Evolutionary conservation across 2,329 filamentous ascomycete species (phyloP).

Genomic region (Macrophomina pseudophaseolina): DNA sequence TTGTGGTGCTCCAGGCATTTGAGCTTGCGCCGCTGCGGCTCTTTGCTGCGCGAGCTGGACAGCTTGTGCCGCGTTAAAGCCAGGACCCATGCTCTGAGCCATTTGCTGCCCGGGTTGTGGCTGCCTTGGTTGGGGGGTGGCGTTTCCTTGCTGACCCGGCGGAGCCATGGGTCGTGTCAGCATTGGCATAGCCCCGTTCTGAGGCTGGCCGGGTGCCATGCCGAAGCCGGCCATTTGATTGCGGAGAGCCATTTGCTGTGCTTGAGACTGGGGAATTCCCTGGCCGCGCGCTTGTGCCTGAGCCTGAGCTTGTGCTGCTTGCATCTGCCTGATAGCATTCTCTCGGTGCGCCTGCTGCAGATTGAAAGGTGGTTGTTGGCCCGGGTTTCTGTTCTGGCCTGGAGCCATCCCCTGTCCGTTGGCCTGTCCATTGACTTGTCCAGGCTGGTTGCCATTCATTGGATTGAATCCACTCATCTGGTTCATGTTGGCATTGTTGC

Average conservation of each 20-base stretch:
- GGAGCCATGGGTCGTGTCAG: slow-evolving; percentile 55
- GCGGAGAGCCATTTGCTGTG: slow-evolving; percentile 46
- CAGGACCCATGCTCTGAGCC: slow-evolving; percentile 34
- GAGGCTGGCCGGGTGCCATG: slow-evolving; percentile 45
- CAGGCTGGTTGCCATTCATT: slow-evolving; percentile 31
- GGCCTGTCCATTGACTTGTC: slow-evolving; percentile 7
- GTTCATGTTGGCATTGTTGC: slow-evolving; percentile 57
- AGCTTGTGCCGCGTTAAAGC: slow-evolving; percentile 36
- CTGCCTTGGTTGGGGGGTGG: slow-evolving; percentile 42
- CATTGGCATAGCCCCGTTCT: slow-evolving; percentile 54
- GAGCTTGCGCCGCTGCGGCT: slow-evolving; percentile 35
- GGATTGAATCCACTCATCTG: slow-evolving; percentile 31
- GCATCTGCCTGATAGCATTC: slow-evolving; percentile 43
- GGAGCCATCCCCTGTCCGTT: slow-evolving; percentile 19
- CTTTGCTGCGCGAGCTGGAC: slow-evolving; percentile 44
- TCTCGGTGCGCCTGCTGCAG: slow-evolving; percentile 48
- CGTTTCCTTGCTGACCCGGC: slow-evolving; percentile 48
- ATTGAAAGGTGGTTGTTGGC: slow-evolving; percentile 19
- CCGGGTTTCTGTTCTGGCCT: slow-evolving; percentile 16
- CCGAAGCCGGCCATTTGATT: slow-evolving; percentile 54
- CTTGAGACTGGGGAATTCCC: slow-evolving; percentile 23
- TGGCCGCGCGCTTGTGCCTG: slow-evolving; percentile 48
- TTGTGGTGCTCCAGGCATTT: slow-evolving; percentile 36
- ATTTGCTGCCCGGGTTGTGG: slow-evolving; percentile 43
- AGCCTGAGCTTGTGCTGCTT: slow-evolving; percentile 43